Evolutionary conservation across 78 protist genomes (phyloP), one percentile per base, ranked within the genome.

Genomic region (Dictyostelium intermedium): DNA sequence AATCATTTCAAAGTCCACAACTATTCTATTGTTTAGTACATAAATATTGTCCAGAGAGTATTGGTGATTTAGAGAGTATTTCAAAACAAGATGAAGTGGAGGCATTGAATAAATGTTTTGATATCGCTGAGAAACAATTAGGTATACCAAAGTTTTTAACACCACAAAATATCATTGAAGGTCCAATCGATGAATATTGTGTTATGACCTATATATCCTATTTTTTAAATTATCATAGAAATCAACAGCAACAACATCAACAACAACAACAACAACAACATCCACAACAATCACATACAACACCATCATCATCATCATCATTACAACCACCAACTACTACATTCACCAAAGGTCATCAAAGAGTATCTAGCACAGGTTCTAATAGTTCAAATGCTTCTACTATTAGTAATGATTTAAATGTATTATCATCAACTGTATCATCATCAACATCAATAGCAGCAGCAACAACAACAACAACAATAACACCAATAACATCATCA

Each of bases 171-270:
- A 80, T 89, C 2, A 27, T 81, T 10, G 94, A 89, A 27, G 94
- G 94, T 27, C 85, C 77, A 13, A 27, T 89, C 11, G 94, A 89
- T 47, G 94, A 89, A 35, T 35, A 83, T 39, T 89, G 94, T 69
- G 76, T 74, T 6, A 89, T 89, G 94, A 80, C 87, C 13, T 89
- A 89, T 70, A 74, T 89, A 8, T 73, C 87, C 5, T 89, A 80
- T 69, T 89, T 41, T 69, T 70, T 89, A 47, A 89, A 89, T 34
- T 66, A 76, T 34, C 94, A 80, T 16, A 60, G 82, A 69, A 66
- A 23, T 35, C 41, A 34, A 32, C 9, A 13, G 14, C 11, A 25
- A 10, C 23, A 23, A 27, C 43, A 66, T n/a, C 41, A 34, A 32
- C 10, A 10, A 34, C 11, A 25, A 10, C 8, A 16, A 27, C 37